Evolutionary conservation across 495 filamentous ascomycete species (phyloP).

Genomic region (Evansstolkia leycettana): DNA sequence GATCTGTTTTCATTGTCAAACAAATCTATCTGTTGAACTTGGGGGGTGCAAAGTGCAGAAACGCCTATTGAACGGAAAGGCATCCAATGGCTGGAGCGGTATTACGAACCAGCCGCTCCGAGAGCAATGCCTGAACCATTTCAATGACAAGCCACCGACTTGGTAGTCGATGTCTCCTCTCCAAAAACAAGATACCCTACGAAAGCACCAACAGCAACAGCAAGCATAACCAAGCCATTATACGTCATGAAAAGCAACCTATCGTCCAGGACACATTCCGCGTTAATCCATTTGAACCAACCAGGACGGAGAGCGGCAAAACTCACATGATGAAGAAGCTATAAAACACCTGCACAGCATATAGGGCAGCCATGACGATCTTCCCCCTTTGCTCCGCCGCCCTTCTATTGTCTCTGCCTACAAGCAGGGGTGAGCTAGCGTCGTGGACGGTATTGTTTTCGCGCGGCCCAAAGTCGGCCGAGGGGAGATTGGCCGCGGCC

Average conservation of each 20-base stretch:
- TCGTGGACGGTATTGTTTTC: conserved; percentile 16
- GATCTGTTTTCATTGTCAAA: conserved; percentile 2
- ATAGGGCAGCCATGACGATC: conserved; percentile 66
- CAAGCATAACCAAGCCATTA: conserved; percentile 93
- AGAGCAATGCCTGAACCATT: background rate
- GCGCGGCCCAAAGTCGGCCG: conserved; percentile 3
- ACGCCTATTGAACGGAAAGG: too few species aligned
- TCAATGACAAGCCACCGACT: conserved; percentile 86
- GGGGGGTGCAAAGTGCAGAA: too few species aligned
- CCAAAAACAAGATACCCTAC: conserved; percentile 80
- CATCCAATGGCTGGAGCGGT: too few species aligned
- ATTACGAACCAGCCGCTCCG: too few species aligned
- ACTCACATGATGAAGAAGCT: conserved; percentile 99
- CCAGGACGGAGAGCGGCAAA: background rate
- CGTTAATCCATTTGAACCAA: conserved; percentile 2
- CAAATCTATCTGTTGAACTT: too few species aligned
- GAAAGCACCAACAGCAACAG: conserved; percentile 80
- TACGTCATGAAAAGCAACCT: conserved; percentile 99
- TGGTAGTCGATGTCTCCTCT: conserved; percentile 50
- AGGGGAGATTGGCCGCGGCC: conserved; percentile 14
- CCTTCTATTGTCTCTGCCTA: conserved; percentile 41
- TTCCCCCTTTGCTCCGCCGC: conserved; percentile 46
- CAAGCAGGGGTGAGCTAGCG: conserved; percentile 61
- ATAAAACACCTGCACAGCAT: conserved; percentile 94
- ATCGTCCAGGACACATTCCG: too few species aligned